Evolutionary conservation across 1,284 basidiomycete species (phyloP), one percentile per base, ranked within the genome.

Genomic region (Ceratobasidium sp.): DNA sequence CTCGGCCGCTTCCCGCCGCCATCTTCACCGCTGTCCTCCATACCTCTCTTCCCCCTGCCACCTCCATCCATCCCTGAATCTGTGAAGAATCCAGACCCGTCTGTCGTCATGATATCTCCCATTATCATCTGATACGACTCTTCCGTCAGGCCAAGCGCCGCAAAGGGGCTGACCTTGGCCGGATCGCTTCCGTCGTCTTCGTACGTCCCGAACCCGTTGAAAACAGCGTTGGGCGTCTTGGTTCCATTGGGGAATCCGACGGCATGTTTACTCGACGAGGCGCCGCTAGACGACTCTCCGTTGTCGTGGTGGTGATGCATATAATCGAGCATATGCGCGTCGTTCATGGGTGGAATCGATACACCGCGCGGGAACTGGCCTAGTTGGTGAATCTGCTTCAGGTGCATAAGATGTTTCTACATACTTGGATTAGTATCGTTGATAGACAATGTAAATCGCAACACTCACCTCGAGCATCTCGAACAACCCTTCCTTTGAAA

Each of bases 361-460:
- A 74, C 71, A 15, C 71, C 60, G 26, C 92, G 88, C 1, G 93
- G 90, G 31, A 96, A 84, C 79, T 88, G 88, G 54, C 91, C 89
- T 85, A 95, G 90, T 82, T 92, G 89, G 84, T 96, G 93, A 79
- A 97, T 94, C 63, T 93, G 91, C 84, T 96, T 97, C 79, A 98
- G 90, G 82, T 98, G 96, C 85, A 92, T 92, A 47, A 98, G 86
- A 82, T 98, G 96, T 90, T 97, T 97, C 91, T 93, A 49, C 39
- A 51, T 64, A 56, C 76, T 13, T 60, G 67, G 13, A 45, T 20
- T 7, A n/a, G 35, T 15, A 65, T 26, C 10, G 15, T 66, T 53
- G 60, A 58, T 31, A 45, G 26, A n/a, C 20, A 64, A n/a, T 17
- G 17, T 45, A 42, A 37, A 17, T 39, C 20, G 26, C 23, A 39